Base-by-base conservation (phyloP, 805 yeast species). In the Ogataea ramenticola region DNA sequence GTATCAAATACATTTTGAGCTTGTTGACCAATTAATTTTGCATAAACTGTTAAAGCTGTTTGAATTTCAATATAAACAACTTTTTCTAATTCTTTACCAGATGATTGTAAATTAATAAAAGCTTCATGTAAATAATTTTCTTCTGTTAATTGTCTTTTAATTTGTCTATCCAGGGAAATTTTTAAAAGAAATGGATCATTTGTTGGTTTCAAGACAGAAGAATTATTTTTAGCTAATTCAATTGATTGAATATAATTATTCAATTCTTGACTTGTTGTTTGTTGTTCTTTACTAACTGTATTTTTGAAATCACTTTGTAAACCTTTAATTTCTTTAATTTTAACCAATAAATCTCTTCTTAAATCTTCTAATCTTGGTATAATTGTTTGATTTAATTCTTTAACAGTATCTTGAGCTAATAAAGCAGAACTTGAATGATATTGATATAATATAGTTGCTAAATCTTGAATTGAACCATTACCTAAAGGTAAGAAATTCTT, bases 71-170 rank as follows among this genome's bases (percentile, higher is more conserved):
- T 71, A 31, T 84, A 87, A 20, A 93, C 93, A 48, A 88, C 91
- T 54, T 85, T 80, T 60, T 85, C 99, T 49, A 93, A 73, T 58
- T 89, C 93, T 45, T 82, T 80, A 41, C 96, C 96, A 1, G 96
- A 83, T 32, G 79, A 77, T 67, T 91, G 96, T 52, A 90, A 72
- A 63, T 91, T 90, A 52, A 80, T 71, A 60, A 77, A 91, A 0
- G 97, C 96, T 60, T 90, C 96, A 57, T 88, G 87, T 39, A 91
- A 69, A 56, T 81, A 84, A 62, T 83, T 84, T 61, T 91, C 97
- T 63, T 88, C 96, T 17, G 74, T 72, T 38, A 91, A 63, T 60
- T 88, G 96, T 51, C 74, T 76, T 54, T 75, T 81, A 55, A 93
- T 77, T 61, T 84, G 91, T 57, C 79, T 73, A 53, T 91, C 96